Percentiles rank a stretch among this genome's conserved stretches.
Conservation (phyloP, 768 basidiomycete genomes). For the Suillus subluteus region DNA sequence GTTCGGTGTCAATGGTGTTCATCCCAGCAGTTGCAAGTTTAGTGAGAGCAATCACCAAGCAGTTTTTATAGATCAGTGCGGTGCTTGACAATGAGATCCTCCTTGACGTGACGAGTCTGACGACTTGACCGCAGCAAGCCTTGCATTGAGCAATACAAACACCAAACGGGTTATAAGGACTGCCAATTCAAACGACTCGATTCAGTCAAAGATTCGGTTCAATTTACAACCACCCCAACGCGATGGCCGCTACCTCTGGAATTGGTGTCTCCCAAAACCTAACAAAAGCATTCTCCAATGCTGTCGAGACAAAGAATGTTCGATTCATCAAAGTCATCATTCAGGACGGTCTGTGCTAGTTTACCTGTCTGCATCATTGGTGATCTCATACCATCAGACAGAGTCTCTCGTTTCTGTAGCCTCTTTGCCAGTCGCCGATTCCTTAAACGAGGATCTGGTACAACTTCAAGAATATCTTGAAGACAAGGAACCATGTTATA, state of each 20-base stretch:
- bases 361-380: slow-evolving; percentile 10
- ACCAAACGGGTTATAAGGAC: background rate
- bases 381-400: slow-evolving; percentile 39
- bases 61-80: background rate
- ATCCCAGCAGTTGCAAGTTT: too few species aligned
- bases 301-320: slow-evolving; percentile 49
- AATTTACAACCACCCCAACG: background rate
- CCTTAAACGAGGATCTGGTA: slow-evolving; percentile 64
- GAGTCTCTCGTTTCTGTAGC: slow-evolving; percentile 70
- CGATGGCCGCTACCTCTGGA: slow-evolving; percentile 77
- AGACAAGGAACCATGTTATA: slow-evolving; percentile 70
- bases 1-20: too few species aligned
- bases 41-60: too few species aligned
- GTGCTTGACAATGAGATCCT: background rate
- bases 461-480: slow-evolving; percentile 61
- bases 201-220: background rate
- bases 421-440: slow-evolving; percentile 49
- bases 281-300: slow-evolving; percentile 56
- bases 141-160: background rate
- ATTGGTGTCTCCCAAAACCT: slow-evolving; percentile 68
- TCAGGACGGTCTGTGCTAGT: slow-evolving; percentile 60
- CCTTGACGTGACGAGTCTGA: background rate
- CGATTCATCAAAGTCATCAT: slow-evolving; percentile 83
- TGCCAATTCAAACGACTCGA: background rate
- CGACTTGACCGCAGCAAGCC: background rate